A percentile compares a stretch with the other conserved stretches of the same genome.
These are phyloP conservation scores for Cystobasidium tubakii DNA, from an alignment of 768 basidiomycete genomes.

Conservation along the genomic window DNA sequence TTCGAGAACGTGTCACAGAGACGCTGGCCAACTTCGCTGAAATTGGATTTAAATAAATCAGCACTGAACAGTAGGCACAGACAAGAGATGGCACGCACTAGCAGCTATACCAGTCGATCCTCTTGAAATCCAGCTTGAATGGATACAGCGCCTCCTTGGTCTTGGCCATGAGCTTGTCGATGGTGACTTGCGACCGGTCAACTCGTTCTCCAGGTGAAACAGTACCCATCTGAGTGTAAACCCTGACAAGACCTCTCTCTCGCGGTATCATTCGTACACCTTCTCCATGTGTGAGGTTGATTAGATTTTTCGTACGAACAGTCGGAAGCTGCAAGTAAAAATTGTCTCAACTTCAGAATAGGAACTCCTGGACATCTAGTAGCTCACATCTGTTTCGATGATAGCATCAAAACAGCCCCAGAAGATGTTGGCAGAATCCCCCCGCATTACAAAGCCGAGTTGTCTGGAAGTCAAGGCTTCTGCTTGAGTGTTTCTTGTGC, in stretches of 20 bases:
- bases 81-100: constrained; percentile 22
- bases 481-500: background rate
- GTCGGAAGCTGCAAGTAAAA: constrained; percentile 21
- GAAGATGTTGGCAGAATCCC: constrained; percentile 37
- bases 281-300: constrained; percentile 30
- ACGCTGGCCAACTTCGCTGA: constrained; percentile 41
- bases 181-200: constrained; percentile 37
- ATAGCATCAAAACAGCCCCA: constrained; percentile 40
- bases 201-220: constrained; percentile 26
- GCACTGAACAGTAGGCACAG: background rate
- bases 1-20: constrained; percentile 33
- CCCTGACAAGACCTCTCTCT: constrained; percentile 34
- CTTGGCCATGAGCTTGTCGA: constrained; percentile 40
- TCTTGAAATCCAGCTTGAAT: constrained; percentile 41
- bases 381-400: constrained; percentile 28
- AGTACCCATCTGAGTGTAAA: constrained; percentile 26
- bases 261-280: constrained; percentile 38
- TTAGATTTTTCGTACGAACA: constrained; percentile 38
- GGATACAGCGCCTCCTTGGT: constrained; percentile 41
- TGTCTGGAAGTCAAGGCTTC: background rate
- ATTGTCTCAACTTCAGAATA: background rate
- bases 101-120: constrained; percentile 44
- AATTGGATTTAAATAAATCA: background rate
- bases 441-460: constrained; percentile 37
- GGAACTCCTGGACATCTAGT: background rate